Conservation (phyloP, 2,329 filamentous ascomycete species). For the Penicillium paneum region DNA sequence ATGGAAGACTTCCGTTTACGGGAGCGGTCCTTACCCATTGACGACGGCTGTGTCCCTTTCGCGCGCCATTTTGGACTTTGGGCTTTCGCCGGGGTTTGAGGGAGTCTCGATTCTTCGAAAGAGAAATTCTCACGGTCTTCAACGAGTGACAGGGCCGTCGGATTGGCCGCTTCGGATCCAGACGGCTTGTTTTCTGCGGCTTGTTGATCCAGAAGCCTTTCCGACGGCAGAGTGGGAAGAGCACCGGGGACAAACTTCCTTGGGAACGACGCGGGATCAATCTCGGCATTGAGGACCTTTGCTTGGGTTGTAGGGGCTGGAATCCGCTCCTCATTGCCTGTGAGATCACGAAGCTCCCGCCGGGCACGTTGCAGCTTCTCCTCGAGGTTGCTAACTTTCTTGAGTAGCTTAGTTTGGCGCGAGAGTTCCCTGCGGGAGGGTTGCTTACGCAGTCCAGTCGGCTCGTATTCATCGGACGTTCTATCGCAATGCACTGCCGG, state of each 20-base stretch:
- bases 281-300: conserved; percentile 25
- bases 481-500: conserved; percentile 14
- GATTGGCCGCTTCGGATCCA: conserved; percentile 1
- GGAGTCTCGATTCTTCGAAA: conserved; percentile 9
- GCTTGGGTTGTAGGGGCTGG: conserved; percentile 12
- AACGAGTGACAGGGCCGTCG: conserved; percentile 17
- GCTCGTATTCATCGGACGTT: conserved; percentile 26
- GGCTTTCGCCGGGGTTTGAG: conserved; percentile 2
- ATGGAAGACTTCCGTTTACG: conserved; percentile 37
- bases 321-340: conserved; percentile 38
- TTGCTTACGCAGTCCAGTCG: conserved; percentile 42
- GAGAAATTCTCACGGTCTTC: conserved; percentile 13
- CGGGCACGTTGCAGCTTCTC: conserved; percentile 55
- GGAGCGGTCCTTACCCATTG: conserved; percentile 30
- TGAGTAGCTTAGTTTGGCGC: conserved; percentile 56
- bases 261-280: conserved; percentile 24
- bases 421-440: conserved; percentile 57
- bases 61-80: conserved; percentile 17
- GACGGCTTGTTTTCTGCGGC: conserved; percentile 14
- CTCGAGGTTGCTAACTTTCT: conserved; percentile 61
- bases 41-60: conserved; percentile 17
- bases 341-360: conserved; percentile 51
- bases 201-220: conserved; percentile 42
- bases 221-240: conserved; percentile 46
- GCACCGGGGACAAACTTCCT: conserved; percentile 43